Conservation (phyloP, 768 basidiomycete genomes). For the Hygrophoropsis aurantiaca region DNA sequence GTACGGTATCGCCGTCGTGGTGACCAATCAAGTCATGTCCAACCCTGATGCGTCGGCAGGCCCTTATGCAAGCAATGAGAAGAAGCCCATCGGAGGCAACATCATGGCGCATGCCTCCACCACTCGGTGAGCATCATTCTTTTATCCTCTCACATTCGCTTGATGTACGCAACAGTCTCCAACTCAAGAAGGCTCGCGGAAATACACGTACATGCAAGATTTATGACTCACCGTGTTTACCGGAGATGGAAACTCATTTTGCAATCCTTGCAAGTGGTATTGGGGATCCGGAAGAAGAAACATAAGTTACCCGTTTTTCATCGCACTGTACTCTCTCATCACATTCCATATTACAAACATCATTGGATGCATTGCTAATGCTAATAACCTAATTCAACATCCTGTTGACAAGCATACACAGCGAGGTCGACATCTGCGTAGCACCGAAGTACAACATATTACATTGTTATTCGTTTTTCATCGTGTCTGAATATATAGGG, state of each 20-base stretch:
- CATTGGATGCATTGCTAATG: slow-evolving; percentile 3
- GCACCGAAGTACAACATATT: not conserved
- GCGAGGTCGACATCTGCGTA: not conserved
- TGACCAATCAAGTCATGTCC: slow-evolving; percentile 99
- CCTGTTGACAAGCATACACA: slow-evolving; percentile 9
- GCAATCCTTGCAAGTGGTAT: slow-evolving; percentile 91
- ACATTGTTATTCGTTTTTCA: slow-evolving; percentile 3
- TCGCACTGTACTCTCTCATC: not conserved
- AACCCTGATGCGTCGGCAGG: slow-evolving; percentile 92
- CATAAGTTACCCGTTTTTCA: slow-evolving; percentile 28
- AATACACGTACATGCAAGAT: slow-evolving; percentile 94
- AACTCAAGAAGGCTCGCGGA: slow-evolving; percentile 90
- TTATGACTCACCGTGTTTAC: slow-evolving; percentile 96
- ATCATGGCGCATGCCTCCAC: slow-evolving; percentile 99
- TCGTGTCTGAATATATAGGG: slow-evolving; percentile 4
- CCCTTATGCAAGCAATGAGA: slow-evolving; percentile 85
- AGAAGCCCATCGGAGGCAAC: slow-evolving; percentile 99
- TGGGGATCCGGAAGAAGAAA: slow-evolving; percentile 90
- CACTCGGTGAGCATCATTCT: slow-evolving; percentile 61
- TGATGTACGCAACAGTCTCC: slow-evolving; percentile 51
- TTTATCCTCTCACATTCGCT: slow-evolving; percentile 5
- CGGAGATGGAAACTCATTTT: slow-evolving; percentile 94
- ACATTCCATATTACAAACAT: slow-evolving; percentile 5
- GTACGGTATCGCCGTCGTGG: slow-evolving; percentile 98
- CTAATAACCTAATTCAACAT: slow-evolving; percentile 10